Percentiles rank a stretch among this genome's conserved stretches.
Evolutionary conservation across 805 yeast species (phyloP).

Genomic region (Middelhovenomyces tepae): DNA sequence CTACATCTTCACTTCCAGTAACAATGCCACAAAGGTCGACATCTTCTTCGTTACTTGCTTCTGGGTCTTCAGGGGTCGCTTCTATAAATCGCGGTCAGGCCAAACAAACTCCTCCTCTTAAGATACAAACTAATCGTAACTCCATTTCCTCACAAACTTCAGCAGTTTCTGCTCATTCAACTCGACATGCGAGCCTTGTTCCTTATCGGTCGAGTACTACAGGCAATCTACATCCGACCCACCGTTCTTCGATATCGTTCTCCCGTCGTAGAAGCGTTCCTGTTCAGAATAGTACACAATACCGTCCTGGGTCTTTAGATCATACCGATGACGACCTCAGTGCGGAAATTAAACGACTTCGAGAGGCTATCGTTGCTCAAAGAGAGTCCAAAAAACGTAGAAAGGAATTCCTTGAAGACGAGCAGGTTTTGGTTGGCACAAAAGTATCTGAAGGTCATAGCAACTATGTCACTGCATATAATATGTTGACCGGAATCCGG

Average conservation of each 20-base stretch:
- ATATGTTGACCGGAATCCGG: conserved; percentile 94
- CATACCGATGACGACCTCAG: conserved; percentile 5
- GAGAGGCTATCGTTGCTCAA: conserved; percentile 25
- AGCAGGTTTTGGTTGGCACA: conserved; percentile 59
- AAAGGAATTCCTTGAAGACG: conserved; percentile 27
- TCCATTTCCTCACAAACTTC: conserved; percentile 9
- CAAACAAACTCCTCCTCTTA: too few relatives aligned
- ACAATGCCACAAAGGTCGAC: too few relatives aligned
- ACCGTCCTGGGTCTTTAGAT: conserved; percentile 7
- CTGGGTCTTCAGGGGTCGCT: too few relatives aligned
- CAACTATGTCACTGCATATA: conserved; percentile 88
- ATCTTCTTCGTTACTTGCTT: too few relatives aligned
- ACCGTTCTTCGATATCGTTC: conserved; percentile 14
- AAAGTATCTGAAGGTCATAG: conserved; percentile 88
- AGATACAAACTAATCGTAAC: conserved; percentile 8
- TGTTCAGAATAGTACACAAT: conserved; percentile 2
- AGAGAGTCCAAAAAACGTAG: conserved; percentile 23
- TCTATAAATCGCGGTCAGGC: too few relatives aligned
- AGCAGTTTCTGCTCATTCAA: conserved; percentile 3
- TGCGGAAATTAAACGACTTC: conserved; percentile 21
- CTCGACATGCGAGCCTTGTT: conserved; percentile 7
- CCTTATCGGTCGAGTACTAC: too few relatives aligned
- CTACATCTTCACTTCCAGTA: too few relatives aligned
- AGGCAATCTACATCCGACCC: too few relatives aligned
- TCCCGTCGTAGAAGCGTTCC: conserved; percentile 13